Evolutionary conservation across 78 protist species (phyloP), one percentile per base, ranked within the genome.

Genomic region (Speleostelium caveatum): DNA sequence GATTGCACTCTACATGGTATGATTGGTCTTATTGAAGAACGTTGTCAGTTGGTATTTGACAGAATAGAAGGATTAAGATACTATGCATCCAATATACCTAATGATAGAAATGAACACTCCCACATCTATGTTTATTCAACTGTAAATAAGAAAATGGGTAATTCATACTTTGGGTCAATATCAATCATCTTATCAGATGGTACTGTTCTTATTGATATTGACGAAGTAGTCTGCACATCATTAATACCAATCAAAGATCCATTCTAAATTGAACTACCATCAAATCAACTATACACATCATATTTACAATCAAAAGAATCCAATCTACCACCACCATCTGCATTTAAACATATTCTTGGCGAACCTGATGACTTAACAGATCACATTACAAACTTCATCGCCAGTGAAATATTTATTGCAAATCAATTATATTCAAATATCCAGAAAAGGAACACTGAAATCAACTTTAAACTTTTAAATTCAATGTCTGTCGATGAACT

Each of bases 241-340:
- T 38, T 74, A 59, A 74, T 58, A 38, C 83, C 2, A 26, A 39
- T 16, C 4, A 56, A 8, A 63, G 72, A 35, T 53, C 63, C 19
- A 17, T 30, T 30, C 66, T 16, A 35, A 0, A 36, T 78, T 14
- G 49, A 83, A 36, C 24, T 30, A 7, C 91, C 91, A 83, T 33
- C 67, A n/a, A 73, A 83, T n/a, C 79, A 83, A 60, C 19, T 45
- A 17, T 69, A 35, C 41, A 36, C 77, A 17, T 51, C 19, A 28
- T 45, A 68, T 30, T 83, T 77, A 79, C 80, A 69, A 69, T 32
- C 79, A 53, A 83, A 83, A 59, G 80, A 83, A 41, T 35, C 79
- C 19, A n/a, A n/a, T n/a, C n/a, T n/a, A n/a, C n/a, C n/a, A n/a
- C n/a, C n/a, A n/a, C n/a, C n/a, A n/a, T n/a, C n/a, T n/a, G n/a